These are phyloP conservation scores for Eucalyptus coolabah DNA, from an alignment of 345 rosid species.

Conservation along the genomic window DNA sequence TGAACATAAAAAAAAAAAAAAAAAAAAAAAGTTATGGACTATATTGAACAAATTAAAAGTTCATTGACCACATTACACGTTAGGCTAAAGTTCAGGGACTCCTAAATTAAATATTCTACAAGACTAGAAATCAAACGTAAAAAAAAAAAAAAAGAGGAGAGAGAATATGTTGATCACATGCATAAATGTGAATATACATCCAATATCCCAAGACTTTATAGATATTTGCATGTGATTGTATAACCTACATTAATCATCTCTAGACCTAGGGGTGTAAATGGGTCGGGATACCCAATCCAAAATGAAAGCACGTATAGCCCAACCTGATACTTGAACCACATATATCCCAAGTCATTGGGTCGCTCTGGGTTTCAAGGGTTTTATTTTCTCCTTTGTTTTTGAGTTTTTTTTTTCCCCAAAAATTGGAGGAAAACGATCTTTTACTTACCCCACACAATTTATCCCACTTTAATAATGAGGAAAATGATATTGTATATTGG, in stretches of 20 bases:
- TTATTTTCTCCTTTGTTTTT: background rate
- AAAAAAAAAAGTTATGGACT: background rate
- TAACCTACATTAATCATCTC: background rate
- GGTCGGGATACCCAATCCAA: background rate
- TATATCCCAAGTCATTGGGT: background rate
- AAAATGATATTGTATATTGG: background rate
- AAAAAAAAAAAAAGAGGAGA: background rate
- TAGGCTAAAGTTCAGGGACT: accelerated
- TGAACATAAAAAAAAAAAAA: background rate
- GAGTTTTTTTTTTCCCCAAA: too few species aligned
- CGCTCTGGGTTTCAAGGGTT: accelerated
- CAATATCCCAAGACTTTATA: background rate
- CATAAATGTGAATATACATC: background rate
- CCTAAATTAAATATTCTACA: background rate
- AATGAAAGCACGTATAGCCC: accelerated
- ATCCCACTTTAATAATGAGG: too few species aligned
- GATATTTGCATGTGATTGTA: background rate
- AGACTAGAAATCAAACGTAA: background rate
- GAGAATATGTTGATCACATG: background rate
- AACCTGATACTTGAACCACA: accelerated
- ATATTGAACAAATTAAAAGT: too few species aligned
- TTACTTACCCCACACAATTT: too few species aligned
- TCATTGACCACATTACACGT: accelerated
- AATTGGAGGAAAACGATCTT: background rate
- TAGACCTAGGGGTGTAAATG: background rate